phyloP scores from a whole-genome alignment of 1,284 basidiomycete genomes.

The Coriolopsis trogii region DNA sequence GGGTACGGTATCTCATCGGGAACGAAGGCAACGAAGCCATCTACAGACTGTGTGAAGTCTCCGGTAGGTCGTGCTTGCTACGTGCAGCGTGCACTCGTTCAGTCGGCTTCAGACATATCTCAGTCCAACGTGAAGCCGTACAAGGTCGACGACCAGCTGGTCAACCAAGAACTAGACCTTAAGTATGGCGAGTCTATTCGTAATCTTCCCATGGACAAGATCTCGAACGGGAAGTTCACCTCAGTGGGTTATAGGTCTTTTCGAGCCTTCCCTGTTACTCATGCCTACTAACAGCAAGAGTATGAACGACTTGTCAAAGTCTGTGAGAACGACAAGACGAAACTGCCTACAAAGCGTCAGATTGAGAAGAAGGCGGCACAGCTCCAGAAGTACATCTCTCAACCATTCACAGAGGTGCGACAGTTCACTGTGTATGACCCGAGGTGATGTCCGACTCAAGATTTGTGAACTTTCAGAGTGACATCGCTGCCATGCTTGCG shows the following conservation, averaged over 20 bases:
- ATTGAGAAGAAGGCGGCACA: conserved; percentile 68
- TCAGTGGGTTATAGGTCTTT: conserved; percentile 46
- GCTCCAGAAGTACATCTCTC: conserved; percentile 58
- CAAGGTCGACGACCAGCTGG: conserved; percentile 66
- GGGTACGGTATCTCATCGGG: conserved; percentile 79
- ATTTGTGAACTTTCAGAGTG: conserved; percentile 44
- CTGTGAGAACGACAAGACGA: conserved; percentile 58
- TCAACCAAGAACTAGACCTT: conserved; percentile 69
- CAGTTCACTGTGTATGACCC: too few relatives aligned
- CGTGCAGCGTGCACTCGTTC: neutral
- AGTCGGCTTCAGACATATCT: conserved; percentile 46
- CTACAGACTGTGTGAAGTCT: conserved; percentile 84
- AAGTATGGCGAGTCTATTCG: conserved; percentile 67
- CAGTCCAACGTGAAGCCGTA: conserved; percentile 67
- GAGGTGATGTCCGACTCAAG: too few relatives aligned
- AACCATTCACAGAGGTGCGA: conserved; percentile 78
- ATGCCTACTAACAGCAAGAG: conserved; percentile 58
- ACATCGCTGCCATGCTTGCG: conserved; percentile 74
- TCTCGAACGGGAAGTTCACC: conserved; percentile 72
- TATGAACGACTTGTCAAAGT: conserved; percentile 62
- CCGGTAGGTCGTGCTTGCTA: conserved; percentile 49
- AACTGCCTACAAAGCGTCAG: conserved; percentile 65
- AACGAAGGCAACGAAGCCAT: conserved; percentile 56
- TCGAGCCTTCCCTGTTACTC: neutral
- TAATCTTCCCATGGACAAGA: conserved; percentile 74